Evolutionary conservation across 1,284 basidiomycete species (phyloP), one percentile per base, ranked within the genome.

Genomic region (Tilletia indica): DNA sequence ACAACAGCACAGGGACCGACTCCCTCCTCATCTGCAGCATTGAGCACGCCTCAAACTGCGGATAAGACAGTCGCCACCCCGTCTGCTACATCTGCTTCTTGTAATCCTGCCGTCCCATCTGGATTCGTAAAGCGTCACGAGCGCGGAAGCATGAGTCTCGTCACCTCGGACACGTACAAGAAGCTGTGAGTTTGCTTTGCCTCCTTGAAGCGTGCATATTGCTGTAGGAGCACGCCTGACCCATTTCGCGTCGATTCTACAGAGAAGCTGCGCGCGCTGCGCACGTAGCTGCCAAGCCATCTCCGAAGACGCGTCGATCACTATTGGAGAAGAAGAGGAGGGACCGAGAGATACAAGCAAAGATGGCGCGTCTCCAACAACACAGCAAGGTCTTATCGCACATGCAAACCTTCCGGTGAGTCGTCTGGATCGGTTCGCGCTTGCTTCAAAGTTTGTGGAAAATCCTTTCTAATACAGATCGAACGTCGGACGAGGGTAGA

Each of bases 71-170:
- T 45, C 42, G 42, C 42, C 9, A 9, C 42, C 42, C 14, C 42
- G 42, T 45, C 42, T 45, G 42, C 42, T 8, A 8, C 42, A 45
- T 45, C 42, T 8, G 42, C 9, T 45, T 8, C 42, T 8, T 1
- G 6, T 14, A 45, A 45, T 14, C 51, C 51, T 6, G 51, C 51
- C 16, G 21, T 54, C 51, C 51, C 51, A 6, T 54, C 51, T 4
- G 76, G 73, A 12, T 83, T 81, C 81, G 73, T 83, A 70, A 82
- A 80, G 67, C 75, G 79, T 48, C 80, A 77, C 49, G 72, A 78
- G 11, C 76, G 75, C 0, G 75, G 75, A 70, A 81, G 80, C 69
- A 75, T 83, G 76, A 76, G 78, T 42, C 74, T 83, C 6, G 78
- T 83, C 67, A 80, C 77, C 67, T 64, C 77, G 2, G 73, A 74